A percentile compares a stretch with the other conserved stretches of the same genome.
Evolutionary conservation across 768 basidiomycete genomes (phyloP).

Genomic region (Dacryopinax spathularia): DNA sequence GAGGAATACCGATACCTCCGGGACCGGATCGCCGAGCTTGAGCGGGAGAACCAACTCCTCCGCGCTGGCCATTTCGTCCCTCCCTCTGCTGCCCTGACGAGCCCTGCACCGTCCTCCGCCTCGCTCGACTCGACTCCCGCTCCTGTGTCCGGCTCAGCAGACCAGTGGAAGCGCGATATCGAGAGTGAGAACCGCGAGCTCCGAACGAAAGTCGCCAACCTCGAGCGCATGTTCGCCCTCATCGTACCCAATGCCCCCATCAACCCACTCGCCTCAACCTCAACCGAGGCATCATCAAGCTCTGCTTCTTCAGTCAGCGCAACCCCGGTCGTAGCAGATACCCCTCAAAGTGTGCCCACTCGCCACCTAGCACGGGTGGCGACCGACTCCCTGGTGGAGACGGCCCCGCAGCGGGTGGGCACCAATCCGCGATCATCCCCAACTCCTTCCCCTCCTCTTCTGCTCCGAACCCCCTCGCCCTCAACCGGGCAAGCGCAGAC

Average conservation of each 20-base stretch:
- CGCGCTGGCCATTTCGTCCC: constrained; percentile 15
- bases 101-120: constrained; percentile 23
- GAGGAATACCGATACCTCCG: constrained; percentile 62
- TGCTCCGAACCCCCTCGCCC: constrained; percentile 9
- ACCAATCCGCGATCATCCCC: constrained; percentile 7
- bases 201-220: constrained; percentile 1
- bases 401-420: constrained; percentile 91
- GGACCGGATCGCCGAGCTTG: constrained; percentile 52
- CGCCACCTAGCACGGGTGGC: constrained; percentile 98
- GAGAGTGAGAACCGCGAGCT: constrained; percentile 13
- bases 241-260: constrained; percentile 1
- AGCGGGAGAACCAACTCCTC: constrained; percentile 58
- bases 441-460: neutral
- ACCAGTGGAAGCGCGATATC: constrained; percentile 15
- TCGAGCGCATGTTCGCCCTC: constrained; percentile 4
- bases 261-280: neutral
- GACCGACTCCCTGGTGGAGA: constrained; percentile 50
- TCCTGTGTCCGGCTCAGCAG: neutral
- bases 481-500: constrained; percentile 7
- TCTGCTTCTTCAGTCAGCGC: neutral
- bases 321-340: constrained; percentile 3
- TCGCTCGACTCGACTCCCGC: constrained; percentile 20
- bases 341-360: constrained; percentile 43
- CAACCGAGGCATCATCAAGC: neutral
- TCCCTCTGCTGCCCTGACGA: constrained; percentile 40